These are phyloP conservation scores for Pseudomassariella vexata DNA, from an alignment of 2,329 filamentous ascomycete species.

Conservation along the genomic window DNA sequence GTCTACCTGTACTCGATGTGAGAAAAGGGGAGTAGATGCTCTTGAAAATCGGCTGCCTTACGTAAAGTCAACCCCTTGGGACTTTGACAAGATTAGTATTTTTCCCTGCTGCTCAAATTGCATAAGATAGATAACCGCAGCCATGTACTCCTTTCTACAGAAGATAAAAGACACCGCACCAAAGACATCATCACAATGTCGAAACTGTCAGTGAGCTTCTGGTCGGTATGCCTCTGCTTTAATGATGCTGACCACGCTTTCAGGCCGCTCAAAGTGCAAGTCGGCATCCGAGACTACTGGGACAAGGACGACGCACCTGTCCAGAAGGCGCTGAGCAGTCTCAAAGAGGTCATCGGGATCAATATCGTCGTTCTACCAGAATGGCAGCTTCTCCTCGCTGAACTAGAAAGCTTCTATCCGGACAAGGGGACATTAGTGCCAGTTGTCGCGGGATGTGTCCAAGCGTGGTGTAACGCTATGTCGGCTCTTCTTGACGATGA, in stretches of 20 bases:
- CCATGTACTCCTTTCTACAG: no score
- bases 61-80: no score
- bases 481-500: slow-evolving; percentile 34
- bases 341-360: slow-evolving; percentile 32
- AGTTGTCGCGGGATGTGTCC: slow-evolving; percentile 28
- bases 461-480: slow-evolving; percentile 33
- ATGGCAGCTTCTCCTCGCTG: slow-evolving; percentile 13
- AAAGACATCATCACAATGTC: not conserved
- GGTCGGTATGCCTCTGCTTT: no score
- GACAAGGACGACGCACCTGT: slow-evolving; percentile 24
- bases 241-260: no score
- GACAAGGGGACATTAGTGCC: slow-evolving; percentile 34
- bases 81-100: no score
- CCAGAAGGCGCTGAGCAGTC: slow-evolving; percentile 23
- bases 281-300: slow-evolving; percentile 39
- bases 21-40: no score
- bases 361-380: slow-evolving; percentile 19
- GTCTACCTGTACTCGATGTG: no score
- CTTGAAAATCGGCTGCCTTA: no score
- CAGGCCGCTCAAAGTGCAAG: slow-evolving; percentile 36
- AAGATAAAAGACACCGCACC: not conserved
- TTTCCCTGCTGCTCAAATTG: no score
- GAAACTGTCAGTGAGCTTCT: not conserved
- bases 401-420: slow-evolving; percentile 18
- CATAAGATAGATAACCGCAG: no score